A percentile compares a stretch with the other conserved stretches of the same genome.
phyloP scores from a whole-genome alignment of 2,329 filamentous ascomycete genomes.

The Davidsoniella neocaledoniae region DNA sequence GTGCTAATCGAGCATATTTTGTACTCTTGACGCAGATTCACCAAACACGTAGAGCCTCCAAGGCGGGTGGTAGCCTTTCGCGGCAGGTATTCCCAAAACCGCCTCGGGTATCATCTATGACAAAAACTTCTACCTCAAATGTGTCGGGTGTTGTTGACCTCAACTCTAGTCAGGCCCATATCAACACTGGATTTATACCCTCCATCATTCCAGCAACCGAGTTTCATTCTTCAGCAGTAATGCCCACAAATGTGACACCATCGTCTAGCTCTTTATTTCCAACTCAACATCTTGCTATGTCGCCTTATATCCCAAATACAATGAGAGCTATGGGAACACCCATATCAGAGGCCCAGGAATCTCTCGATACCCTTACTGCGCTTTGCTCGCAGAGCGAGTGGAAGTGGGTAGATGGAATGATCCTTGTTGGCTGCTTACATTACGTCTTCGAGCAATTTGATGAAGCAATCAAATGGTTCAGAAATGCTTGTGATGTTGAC shows the following conservation, averaged over 20 bases:
- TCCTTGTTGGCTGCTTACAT: slow-evolving; percentile 77
- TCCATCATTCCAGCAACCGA: too few relatives aligned
- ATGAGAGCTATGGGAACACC: neutral
- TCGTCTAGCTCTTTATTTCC: too few relatives aligned
- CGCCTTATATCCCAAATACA: too few relatives aligned
- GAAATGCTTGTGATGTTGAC: slow-evolving; percentile 40
- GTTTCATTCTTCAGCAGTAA: too few relatives aligned
- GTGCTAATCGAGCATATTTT: slow-evolving; percentile 3
- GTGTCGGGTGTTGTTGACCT: neutral
- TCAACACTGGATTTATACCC: neutral
- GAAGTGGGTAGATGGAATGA: slow-evolving; percentile 86
- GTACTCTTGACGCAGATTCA: neutral
- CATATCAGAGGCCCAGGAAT: slow-evolving; percentile 35
- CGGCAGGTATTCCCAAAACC: slow-evolving; percentile 9
- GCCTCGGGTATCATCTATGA: neutral
- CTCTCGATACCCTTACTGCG: slow-evolving; percentile 53
- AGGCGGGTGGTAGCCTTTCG: neutral
- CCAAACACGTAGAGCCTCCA: neutral
- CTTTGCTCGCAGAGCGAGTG: slow-evolving; percentile 67
- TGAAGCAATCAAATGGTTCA: slow-evolving; percentile 60
- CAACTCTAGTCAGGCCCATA: neutral
- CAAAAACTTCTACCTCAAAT: neutral
- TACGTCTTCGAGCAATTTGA: slow-evolving; percentile 79
- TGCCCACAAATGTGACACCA: too few relatives aligned
- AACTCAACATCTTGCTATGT: too few relatives aligned